Base-by-base conservation (phyloP, 352 stramenopile species). In the Phytophthora quininea region DNA sequence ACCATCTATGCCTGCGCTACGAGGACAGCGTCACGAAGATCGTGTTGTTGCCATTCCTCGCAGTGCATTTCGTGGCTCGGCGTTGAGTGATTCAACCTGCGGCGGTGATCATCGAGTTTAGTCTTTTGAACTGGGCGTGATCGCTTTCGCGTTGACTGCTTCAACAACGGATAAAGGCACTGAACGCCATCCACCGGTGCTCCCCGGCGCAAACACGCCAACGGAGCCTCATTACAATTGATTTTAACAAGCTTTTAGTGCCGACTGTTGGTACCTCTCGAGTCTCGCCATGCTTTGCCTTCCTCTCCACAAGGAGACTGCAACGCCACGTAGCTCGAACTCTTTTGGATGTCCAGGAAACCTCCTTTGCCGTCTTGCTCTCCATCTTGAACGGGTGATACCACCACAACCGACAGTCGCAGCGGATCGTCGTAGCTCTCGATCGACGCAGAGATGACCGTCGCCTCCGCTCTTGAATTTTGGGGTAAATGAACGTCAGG, bases 401-500 rank as follows among this genome's bases (percentile, higher is more conserved):
- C 4, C 29, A 69, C 48, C 33, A 69, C 60, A 40, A 69, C 32
- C 4, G 61, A 64, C 3, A 64, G 19, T 9, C 3, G 9, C 33
- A 27, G 31, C 37, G 52, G 43, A 19, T 45, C 40, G 9, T 15
- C n/a, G 11, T 31, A 32, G 4, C 5, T 29, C 19, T 61, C 54
- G 7, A 51, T 49, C 3, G 15, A 29, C 9, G 8, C 29, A 29
- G 27, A 15, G 38, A 43, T 46, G 29, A 47, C n/a, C 38, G 31
- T n/a, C n/a, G 35, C 33, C 1, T 52, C 54, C 7, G 33, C 47
- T 8, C 32, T 9, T 4, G 38, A 3, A 6, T 49, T 27, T 24
- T n/a, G 2, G 43, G 43, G 58, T 80, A 86, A 0, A 85, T 47
- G 3, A 71, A 73, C 15, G 70, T 86, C 32, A 86, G 71, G 2